Evolutionary conservation across 202 grass and related monocot species (phyloP), one percentile per base, ranked within the genome.

Genomic region (Eragrostis tef): DNA sequence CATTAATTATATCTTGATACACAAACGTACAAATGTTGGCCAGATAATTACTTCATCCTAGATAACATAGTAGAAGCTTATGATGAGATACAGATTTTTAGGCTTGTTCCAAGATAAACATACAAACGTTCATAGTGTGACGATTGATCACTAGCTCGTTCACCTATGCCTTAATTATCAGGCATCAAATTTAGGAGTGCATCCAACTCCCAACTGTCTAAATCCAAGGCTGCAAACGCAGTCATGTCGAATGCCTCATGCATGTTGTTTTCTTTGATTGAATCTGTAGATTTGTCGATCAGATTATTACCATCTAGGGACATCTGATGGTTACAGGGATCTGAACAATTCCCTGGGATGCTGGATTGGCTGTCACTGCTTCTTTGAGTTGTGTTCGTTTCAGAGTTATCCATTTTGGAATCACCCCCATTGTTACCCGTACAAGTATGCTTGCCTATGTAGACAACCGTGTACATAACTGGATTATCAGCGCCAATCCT

Each of bases 361-460:
- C 71, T 75, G 36, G 78, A 70, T 45, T 56, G 50, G 22, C 21
- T 58, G 9, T 75, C 34, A 2, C 46, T 22, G 75, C 7, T 79
- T 6, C 44, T 64, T 24, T 9, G 3, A 2, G 1, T 26, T 60
- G 43, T 64, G 13, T 19, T 73, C 64, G 44, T 73, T 73, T 73
- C 79, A 26, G 58, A 16, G 9, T 73, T 57, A 51, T 82, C 19
- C 8, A 10, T 9, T 45, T 6, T 9, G 41, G 80, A n/a, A 42
- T 62, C 19, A 21, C 5, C n/a, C 9, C 26, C 29, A 49, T 36
- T 12, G 7, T 75, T 74, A 8, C 7, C 51, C 19, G 75, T 70
- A 71, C 81, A 88, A 45, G 62, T 84, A 73, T 88, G 87, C 5
- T 80, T 76, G 2, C 87, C 76, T 19, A 81, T 62, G 70, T 88